phyloP scores from a whole-genome alignment of 2,329 filamentous ascomycete genomes.

The Fusarium brevicatenulatum region DNA sequence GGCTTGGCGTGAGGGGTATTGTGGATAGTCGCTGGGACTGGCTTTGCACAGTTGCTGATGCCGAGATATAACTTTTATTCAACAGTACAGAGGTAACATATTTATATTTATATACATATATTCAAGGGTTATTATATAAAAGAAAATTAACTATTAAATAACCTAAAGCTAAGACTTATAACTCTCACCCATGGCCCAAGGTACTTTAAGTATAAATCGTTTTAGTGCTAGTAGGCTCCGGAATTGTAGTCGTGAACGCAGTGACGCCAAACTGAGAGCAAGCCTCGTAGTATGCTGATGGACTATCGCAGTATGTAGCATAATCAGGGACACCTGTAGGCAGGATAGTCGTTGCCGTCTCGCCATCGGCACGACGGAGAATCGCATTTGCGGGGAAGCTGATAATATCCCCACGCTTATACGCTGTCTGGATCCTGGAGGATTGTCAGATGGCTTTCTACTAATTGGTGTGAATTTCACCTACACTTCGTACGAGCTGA shows the following conservation, averaged over 20 bases:
- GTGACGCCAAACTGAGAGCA: neutral
- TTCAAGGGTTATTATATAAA: too few species aligned
- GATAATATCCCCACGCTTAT: fast-evolving
- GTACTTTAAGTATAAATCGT: too few species aligned
- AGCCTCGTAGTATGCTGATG: neutral
- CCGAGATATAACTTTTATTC: neutral
- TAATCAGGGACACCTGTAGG: neutral
- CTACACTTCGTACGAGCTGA: neutral
- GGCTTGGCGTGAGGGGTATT: neutral
- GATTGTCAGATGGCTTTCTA: fast-evolving
- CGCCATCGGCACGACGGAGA: neutral
- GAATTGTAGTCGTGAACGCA: neutral
- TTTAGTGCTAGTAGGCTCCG: too few species aligned
- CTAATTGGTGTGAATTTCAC: fast-evolving
- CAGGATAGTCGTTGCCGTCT: neutral
- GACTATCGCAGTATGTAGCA: neutral
- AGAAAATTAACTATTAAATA: too few species aligned
- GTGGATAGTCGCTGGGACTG: neutral
- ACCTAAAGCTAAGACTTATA: too few species aligned
- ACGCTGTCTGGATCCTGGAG: fast-evolving
- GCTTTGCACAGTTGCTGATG: neutral
- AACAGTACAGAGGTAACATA: too few species aligned
- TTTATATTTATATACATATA: too few species aligned
- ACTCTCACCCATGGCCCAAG: too few species aligned
- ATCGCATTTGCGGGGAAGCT: neutral